A percentile compares a stretch with the other conserved stretches of the same genome.
Evolutionary conservation across 192 early-diverging fungal species (phyloP).

Genomic region (Fimicolochytrium jonesii): DNA sequence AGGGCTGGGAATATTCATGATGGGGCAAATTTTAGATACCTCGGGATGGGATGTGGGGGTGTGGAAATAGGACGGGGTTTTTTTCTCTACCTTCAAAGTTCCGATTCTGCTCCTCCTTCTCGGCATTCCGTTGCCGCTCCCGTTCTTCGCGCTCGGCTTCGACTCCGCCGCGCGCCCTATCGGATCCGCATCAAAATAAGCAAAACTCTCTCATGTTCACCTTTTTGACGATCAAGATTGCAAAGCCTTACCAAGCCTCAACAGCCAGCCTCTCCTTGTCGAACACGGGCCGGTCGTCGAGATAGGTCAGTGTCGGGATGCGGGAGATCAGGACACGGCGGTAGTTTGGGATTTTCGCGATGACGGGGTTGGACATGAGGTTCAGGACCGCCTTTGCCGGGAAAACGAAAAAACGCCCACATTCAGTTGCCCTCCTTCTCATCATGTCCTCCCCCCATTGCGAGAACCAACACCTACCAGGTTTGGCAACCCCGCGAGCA

Average conservation of each 20-base stretch:
- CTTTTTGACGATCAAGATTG: neutral
- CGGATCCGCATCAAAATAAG: no score
- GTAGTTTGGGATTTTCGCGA: slow-evolving; percentile 51
- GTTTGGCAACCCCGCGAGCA: slow-evolving; percentile 48
- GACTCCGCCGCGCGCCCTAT: slow-evolving; percentile 23
- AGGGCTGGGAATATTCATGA: slow-evolving; percentile 32
- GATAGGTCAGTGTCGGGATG: slow-evolving; percentile 43
- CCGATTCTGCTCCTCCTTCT: slow-evolving; percentile 39
- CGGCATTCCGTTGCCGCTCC: slow-evolving; percentile 42
- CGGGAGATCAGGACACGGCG: slow-evolving; percentile 42
- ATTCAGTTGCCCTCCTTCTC: no score
- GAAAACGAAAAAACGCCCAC: no score
- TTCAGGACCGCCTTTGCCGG: slow-evolving; percentile 51
- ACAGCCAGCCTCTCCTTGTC: slow-evolving; percentile 51
- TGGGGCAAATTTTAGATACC: no score
- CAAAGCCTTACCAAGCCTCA: slow-evolving; percentile 48
- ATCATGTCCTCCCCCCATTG: no score
- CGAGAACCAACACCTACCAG: slow-evolving; percentile 48
- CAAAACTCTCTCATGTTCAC: neutral
- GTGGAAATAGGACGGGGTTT: neutral
- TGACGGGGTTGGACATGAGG: slow-evolving; percentile 56
- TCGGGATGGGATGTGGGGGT: no score
- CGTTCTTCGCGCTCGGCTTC: slow-evolving; percentile 41
- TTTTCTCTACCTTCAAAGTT: slow-evolving; percentile 50
- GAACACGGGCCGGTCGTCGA: slow-evolving; percentile 60